These are phyloP conservation scores for Corchorus capsularis DNA, from an alignment of 345 rosid genomes.

Conservation along the genomic window DNA sequence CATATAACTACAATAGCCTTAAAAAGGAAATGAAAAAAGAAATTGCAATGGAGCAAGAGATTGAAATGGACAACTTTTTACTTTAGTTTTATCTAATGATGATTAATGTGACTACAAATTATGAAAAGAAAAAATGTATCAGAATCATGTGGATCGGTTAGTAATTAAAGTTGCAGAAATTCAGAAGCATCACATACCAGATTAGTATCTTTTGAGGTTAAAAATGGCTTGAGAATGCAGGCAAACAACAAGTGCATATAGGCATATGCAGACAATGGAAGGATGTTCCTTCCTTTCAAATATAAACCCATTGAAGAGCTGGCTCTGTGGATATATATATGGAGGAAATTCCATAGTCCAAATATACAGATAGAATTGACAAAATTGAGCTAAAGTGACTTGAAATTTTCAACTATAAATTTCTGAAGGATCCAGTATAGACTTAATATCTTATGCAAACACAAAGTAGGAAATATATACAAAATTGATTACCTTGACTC, in stretches of 20 bases:
- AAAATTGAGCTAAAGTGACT: neutral
- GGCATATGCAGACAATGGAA: neutral
- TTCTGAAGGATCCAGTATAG: neutral
- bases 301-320: neutral
- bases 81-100: neutral
- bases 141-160: no score
- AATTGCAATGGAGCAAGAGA: neutral
- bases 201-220: no score
- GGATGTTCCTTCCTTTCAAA: neutral
- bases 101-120: neutral
- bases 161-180: no score
- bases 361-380: neutral
- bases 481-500: conserved; percentile 34
- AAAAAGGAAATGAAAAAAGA: neutral
- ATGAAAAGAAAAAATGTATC: no score
- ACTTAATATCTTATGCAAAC: neutral
- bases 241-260: neutral
- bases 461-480: neutral
- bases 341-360: neutral
- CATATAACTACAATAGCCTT: neutral
- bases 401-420: no score
- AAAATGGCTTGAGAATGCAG: conserved; percentile 14
- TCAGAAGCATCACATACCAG: neutral
- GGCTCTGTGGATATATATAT: neutral
- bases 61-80: neutral